Base-by-base conservation (phyloP, 768 basidiomycete species). In the Suillus tomentosus region DNA sequence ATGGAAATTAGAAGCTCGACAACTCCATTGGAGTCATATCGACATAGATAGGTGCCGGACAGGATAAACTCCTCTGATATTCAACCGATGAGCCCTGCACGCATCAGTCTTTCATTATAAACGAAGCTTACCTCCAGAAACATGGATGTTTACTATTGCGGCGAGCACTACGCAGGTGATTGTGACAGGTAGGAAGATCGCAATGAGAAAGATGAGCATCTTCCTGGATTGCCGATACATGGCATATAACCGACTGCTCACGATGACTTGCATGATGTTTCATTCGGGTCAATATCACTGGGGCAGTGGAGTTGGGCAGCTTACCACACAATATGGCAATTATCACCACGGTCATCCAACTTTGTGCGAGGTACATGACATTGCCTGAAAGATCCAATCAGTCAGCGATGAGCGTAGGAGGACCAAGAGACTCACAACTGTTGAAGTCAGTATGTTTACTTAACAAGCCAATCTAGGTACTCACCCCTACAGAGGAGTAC, bases 171-270 rank as follows among this genome's bases (percentile, higher is more conserved):
- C 15, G 15, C 37, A 39, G 39, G 56, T 7, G 22, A 57, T 40
- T 15, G 24, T 17, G 22, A 57, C 22, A 40, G 39, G 22, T 17
- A 57, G 15, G 39, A 27, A 56, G 34, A 37, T 22, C 3, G 36
- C n/a, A 15, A 56, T 13, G 53, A 54, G 53, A n/a, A 54, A 54
- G 34, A 54, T 8, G n/a, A 54, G 53, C 53, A 54, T 54, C 19
- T 37, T 54, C 13, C 53, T 13, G 2, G 53, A 54, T 54, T 34
- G 53, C 11, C 19, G 53, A 54, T 56, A 56, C 55, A 56, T 37
- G 36, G 36, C 55, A 56, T 56, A 3, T 9, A 56, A 56, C 22
- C 55, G 55, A 37, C 2, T 15, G 55, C 7, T 36, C 22, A 57
- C 37, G 3, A 57, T 40, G 22, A 40, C 56, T 57, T 40, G 13